Conservation (phyloP, 106 monocot genomes). For the Agapanthus africanus region DNA sequence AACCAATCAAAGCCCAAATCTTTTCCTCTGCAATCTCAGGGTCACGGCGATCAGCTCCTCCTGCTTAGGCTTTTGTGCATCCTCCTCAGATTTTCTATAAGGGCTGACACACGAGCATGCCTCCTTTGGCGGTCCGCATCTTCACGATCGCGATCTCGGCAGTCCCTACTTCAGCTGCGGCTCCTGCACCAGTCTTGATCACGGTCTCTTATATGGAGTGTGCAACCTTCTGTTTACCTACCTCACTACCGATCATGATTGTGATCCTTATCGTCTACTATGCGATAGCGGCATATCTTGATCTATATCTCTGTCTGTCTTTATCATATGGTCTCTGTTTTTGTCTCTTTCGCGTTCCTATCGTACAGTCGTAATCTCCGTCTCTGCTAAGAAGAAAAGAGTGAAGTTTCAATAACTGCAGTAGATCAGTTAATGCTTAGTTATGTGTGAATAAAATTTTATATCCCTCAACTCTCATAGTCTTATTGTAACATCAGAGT, state of each 20-base stretch:
- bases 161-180: conserved; percentile 69
- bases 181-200: conserved; percentile 58
- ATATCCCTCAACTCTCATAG: too few species aligned
- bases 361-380: conserved; percentile 33
- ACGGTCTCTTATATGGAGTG: conserved; percentile 68
- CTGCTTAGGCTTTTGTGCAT: conserved; percentile 29
- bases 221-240: conserved; percentile 57
- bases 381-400: too few species aligned
- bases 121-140: conserved; percentile 61
- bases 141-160: conserved; percentile 64
- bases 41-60: conserved; percentile 70
- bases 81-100: conserved; percentile 22
- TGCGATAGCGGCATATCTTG: too few species aligned
- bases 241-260: neutral
- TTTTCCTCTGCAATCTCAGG: conserved; percentile 85
- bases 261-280: conserved; percentile 55
- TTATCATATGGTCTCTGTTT: too few species aligned
- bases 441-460: too few species aligned
- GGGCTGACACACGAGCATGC: conserved; percentile 46
- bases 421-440: too few species aligned
- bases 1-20: conserved; percentile 73
- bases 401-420: too few species aligned
- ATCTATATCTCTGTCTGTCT: conserved; percentile 59
- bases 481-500: too few species aligned
- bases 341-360: too few species aligned